Percentiles rank a stretch among this genome's conserved stretches.
phyloP scores from a whole-genome alignment of 208 protist genomes.

The Kentomonas sorsogonicus region DNA sequence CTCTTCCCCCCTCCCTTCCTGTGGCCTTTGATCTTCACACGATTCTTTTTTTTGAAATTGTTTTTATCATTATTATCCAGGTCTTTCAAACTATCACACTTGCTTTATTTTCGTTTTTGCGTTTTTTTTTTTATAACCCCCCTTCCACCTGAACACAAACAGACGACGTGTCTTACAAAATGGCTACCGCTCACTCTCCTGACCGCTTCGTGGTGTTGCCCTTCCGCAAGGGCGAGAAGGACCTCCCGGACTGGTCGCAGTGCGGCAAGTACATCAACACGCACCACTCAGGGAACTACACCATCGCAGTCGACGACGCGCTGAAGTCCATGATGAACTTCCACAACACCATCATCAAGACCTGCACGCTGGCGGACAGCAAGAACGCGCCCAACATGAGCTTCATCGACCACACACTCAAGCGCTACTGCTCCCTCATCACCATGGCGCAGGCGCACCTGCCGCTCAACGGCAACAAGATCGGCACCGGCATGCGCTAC shows the following conservation, averaged over 20 bases:
- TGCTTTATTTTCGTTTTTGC: constrained; percentile 4
- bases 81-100: constrained; percentile 1
- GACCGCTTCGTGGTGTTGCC: constrained; percentile 69
- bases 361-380: constrained; percentile 34
- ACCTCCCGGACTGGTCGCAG: constrained; percentile 58
- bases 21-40: constrained; percentile 10
- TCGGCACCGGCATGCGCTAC: constrained; percentile 55
- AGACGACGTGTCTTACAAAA: constrained; percentile 3
- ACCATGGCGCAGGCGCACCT: constrained; percentile 75
- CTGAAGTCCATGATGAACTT: constrained; percentile 60
- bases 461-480: constrained; percentile 43
- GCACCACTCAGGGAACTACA: constrained; percentile 66
- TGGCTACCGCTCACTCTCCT: constrained; percentile 27
- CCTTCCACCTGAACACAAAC: not conserved
- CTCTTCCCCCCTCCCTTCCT: too few relatives aligned
- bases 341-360: constrained; percentile 64
- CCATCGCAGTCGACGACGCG: constrained; percentile 38
- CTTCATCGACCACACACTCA: constrained; percentile 64
- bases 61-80: too few relatives aligned
- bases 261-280: constrained; percentile 57
- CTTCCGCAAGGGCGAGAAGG: constrained; percentile 61
- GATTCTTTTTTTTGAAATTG: constrained; percentile 11
- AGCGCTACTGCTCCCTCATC: constrained; percentile 63
- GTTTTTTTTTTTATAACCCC: not conserved
- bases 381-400: constrained; percentile 45